Percentiles rank a stretch among this genome's conserved stretches.
phyloP scores from a whole-genome alignment of 331 rosid species.

The Telfairia occidentalis region DNA sequence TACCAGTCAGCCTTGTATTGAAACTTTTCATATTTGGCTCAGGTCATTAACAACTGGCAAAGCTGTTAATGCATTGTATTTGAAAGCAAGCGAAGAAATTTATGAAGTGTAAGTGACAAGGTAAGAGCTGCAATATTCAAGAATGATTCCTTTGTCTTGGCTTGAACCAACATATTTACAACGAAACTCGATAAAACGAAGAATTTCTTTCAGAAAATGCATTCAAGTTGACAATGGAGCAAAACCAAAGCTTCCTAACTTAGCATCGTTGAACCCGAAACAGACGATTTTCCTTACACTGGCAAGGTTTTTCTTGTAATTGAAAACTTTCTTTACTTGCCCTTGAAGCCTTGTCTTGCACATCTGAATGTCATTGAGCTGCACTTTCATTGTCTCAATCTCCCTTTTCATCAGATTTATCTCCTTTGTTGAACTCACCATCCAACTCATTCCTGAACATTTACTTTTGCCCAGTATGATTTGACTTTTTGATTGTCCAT shows the following conservation, averaged over 20 bases:
- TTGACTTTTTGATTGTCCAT: slow-evolving; percentile 26
- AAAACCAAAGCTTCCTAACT: neutral
- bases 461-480: slow-evolving; percentile 28
- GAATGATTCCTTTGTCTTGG: neutral
- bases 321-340: slow-evolving; percentile 31
- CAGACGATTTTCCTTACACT: neutral
- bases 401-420: slow-evolving; percentile 47
- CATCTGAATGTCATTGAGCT: slow-evolving; percentile 46
- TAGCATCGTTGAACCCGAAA: neutral
- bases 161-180: neutral
- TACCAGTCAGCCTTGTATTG: neutral
- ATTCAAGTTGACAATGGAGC: slow-evolving; percentile 6
- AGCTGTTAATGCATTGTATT: neutral
- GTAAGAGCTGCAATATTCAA: neutral
- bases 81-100: neutral
- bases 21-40: neutral
- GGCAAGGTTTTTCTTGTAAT: slow-evolving; percentile 20
- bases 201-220: neutral
- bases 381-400: slow-evolving; percentile 46
- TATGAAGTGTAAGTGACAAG: neutral
- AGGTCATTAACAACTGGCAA: neutral
- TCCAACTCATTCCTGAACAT: slow-evolving; percentile 23
- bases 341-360: slow-evolving; percentile 52
- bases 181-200: neutral
- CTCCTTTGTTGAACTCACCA: slow-evolving; percentile 27